Conservation (phyloP, 2,329 filamentous ascomycete genomes). For the Colletotrichum sp. region DNA sequence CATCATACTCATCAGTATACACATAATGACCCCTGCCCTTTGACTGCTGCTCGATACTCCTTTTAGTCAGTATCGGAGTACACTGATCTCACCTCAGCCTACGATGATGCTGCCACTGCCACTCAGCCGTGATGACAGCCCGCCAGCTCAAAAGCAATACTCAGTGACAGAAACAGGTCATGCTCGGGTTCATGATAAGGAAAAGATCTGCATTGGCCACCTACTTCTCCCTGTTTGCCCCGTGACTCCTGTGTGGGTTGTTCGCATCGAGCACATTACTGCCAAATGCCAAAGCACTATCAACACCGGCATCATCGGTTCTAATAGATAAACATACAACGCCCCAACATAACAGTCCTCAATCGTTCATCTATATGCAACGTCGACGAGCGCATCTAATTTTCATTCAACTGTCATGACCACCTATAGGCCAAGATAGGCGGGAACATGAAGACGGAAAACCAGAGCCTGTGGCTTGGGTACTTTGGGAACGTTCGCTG, state of each 20-base stretch:
- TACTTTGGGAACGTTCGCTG: not conserved
- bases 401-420: not conserved
- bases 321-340: not conserved
- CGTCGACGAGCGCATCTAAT: not conserved
- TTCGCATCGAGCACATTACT: not conserved
- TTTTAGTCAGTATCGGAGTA: not conserved
- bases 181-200: not conserved
- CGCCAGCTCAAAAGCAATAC: not conserved
- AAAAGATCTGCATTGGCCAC: not conserved
- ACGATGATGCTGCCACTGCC: not conserved
- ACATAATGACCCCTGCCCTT: no score
- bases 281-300: not conserved
- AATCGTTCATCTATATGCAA: not conserved
- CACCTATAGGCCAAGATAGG: not conserved
- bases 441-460: not conserved
- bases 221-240: not conserved
- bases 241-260: not conserved
- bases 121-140: not conserved
- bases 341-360: not conserved
- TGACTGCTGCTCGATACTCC: no score
- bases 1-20: no score
- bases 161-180: not conserved
- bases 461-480: not conserved
- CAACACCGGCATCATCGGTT: not conserved
- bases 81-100: not conserved